phyloP scores from a whole-genome alignment of 2,329 filamentous ascomycete species.

The Blumeriella jaapii region DNA sequence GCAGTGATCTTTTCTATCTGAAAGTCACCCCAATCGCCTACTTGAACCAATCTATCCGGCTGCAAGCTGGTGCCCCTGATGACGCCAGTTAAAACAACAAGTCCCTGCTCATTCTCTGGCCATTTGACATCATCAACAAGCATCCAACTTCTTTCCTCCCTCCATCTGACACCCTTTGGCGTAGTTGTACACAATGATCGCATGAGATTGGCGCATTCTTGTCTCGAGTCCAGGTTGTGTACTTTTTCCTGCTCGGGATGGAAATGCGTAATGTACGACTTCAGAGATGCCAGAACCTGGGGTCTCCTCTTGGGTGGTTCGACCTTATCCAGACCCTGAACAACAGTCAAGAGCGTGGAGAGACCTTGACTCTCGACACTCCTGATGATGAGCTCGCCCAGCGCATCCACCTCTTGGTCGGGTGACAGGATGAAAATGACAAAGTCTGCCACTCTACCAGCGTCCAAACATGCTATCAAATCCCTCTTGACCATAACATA shows the following conservation, averaged over 20 bases:
- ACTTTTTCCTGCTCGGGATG: slow-evolving; percentile 88
- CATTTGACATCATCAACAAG: slow-evolving; percentile 73
- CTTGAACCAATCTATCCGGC: slow-evolving; percentile 76
- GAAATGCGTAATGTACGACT: slow-evolving; percentile 89
- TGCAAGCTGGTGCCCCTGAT: slow-evolving; percentile 80
- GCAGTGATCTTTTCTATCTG: slow-evolving; percentile 83
- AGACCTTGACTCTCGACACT: slow-evolving; percentile 89
- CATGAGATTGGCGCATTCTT: slow-evolving; percentile 85
- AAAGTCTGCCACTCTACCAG: slow-evolving; percentile 81
- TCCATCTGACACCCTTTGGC: slow-evolving; percentile 90
- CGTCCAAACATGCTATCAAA: slow-evolving; percentile 68
- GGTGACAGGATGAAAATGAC: slow-evolving; percentile 78
- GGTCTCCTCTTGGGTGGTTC: slow-evolving; percentile 69
- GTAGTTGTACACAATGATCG: slow-evolving; percentile 83
- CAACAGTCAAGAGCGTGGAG: slow-evolving; percentile 79
- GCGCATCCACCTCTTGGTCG: slow-evolving; percentile 68
- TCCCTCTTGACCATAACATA: slow-evolving; percentile 69
- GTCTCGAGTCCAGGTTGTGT: slow-evolving; percentile 74
- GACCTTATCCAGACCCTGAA: slow-evolving; percentile 66
- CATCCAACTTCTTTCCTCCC: slow-evolving; percentile 94
- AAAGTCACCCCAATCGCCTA: slow-evolving; percentile 90
- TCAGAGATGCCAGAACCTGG: slow-evolving; percentile 70
- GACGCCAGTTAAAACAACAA: slow-evolving; percentile 70
- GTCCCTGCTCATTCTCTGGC: slow-evolving; percentile 45
- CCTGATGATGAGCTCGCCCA: slow-evolving; percentile 76